Conservation (phyloP, 148 eudicot genomes). For the Fagopyrum tataricum region DNA sequence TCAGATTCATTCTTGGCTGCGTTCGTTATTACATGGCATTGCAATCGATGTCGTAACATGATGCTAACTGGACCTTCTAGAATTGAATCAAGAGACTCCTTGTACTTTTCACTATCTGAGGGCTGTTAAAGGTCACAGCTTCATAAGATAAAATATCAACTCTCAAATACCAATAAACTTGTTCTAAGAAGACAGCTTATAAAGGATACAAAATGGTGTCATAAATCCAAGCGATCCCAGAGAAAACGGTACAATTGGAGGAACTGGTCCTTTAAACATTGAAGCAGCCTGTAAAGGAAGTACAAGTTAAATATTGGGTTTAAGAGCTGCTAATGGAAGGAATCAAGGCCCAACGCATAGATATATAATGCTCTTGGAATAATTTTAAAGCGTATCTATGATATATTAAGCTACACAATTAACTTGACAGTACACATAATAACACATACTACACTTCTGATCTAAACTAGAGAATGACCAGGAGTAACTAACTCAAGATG, state of each 20-base stretch:
- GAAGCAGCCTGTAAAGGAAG: constrained; percentile 59
- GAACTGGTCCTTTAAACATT: constrained; percentile 94
- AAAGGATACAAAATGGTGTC: constrained; percentile 97
- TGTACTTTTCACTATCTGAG: constrained; percentile 80
- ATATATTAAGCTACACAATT: not conserved
- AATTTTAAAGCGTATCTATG: not conserved
- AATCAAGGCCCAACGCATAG: not conserved
- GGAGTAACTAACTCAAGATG: not conserved
- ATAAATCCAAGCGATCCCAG: constrained; percentile 96
- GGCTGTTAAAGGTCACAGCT: constrained; percentile 42
- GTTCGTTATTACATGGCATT: constrained; percentile 72
- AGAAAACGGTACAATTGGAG: constrained; percentile 88
- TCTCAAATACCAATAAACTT: no score
- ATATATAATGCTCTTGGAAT: not conserved
- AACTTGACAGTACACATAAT: not conserved
- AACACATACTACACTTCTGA: not conserved
- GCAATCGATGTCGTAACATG: constrained; percentile 82
- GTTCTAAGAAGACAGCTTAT: no score
- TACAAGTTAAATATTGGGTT: not conserved
- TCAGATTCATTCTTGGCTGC: constrained; percentile 71
- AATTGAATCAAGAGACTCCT: constrained; percentile 64
- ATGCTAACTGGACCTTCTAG: constrained; percentile 80
- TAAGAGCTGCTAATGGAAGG: not conserved
- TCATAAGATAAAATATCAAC: no score
- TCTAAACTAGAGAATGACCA: not conserved